These are phyloP conservation scores for Globisporangium viniferum DNA, from an alignment of 352 stramenopile species.

Conservation along the genomic window DNA sequence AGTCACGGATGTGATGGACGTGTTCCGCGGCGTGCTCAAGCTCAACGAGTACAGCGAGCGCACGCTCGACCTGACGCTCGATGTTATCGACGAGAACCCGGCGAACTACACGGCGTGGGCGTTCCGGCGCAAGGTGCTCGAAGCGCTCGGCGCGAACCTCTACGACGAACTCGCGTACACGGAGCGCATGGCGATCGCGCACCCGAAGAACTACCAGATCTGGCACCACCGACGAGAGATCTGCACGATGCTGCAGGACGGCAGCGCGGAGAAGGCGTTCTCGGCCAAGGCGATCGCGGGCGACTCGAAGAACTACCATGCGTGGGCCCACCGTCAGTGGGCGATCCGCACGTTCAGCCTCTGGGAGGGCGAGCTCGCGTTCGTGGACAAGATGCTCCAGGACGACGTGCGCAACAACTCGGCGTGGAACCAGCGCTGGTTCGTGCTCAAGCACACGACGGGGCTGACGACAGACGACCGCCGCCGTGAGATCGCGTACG, in stretches of 20 bases:
- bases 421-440: constrained; percentile 88
- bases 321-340: constrained; percentile 97
- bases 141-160: constrained; percentile 68
- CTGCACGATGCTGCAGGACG: constrained; percentile 78
- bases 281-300: constrained; percentile 87
- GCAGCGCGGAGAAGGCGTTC: constrained; percentile 90
- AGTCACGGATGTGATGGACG: constrained; percentile 92
- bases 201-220: constrained; percentile 99
- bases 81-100: constrained; percentile 94
- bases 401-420: constrained; percentile 97
- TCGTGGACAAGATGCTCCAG: constrained; percentile 84
- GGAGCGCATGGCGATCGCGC: constrained; percentile 86
- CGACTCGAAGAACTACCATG: constrained; percentile 99
- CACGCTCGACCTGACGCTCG: constrained; percentile 88
- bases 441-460: constrained; percentile 67
- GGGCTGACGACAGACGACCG: constrained; percentile 32
- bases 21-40: constrained; percentile 92
- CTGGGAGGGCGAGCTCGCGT: constrained; percentile 93
- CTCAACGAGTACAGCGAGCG: constrained; percentile 90
- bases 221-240: constrained; percentile 98
- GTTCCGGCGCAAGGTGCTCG: constrained; percentile 91
- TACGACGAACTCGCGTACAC: constrained; percentile 66
- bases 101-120: constrained; percentile 99
- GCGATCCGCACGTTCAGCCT: constrained; percentile 83
- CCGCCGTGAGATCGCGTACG: constrained; percentile 70